These are phyloP conservation scores for Blastocystis sp. DNA, from an alignment of 352 stramenopile species.

Conservation along the genomic window DNA sequence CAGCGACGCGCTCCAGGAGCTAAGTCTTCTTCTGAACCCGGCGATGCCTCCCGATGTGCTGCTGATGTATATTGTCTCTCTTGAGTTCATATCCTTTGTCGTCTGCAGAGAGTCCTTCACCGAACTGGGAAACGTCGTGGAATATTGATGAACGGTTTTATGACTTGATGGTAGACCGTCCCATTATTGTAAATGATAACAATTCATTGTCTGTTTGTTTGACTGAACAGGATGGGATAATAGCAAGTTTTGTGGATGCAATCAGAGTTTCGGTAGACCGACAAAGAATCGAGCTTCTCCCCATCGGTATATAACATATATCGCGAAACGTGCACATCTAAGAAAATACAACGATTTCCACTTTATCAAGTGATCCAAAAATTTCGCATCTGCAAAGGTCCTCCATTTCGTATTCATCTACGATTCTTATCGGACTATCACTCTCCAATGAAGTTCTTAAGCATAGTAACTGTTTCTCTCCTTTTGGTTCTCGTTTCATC, in stretches of 20 bases:
- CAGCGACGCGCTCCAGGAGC: not conserved
- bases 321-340: too few species aligned
- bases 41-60: not conserved
- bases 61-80: conserved; percentile 7
- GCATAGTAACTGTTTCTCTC: not conserved
- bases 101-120: not conserved
- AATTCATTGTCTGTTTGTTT: not conserved
- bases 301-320: too few species aligned
- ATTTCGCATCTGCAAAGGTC: too few species aligned
- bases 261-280: too few species aligned
- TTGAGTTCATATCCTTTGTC: conserved; percentile 42
- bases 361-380: too few species aligned
- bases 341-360: too few species aligned
- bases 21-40: not conserved
- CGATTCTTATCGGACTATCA: not conserved
- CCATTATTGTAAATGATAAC: not conserved
- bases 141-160: conserved; percentile 9
- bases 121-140: not conserved
- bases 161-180: conserved; percentile 12
- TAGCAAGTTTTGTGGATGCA: too few species aligned
- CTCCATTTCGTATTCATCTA: not conserved
- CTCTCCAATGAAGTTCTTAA: conserved; percentile 8
- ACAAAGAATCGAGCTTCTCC: too few species aligned
- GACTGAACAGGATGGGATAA: too few species aligned
- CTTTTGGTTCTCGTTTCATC: not conserved